Base-by-base conservation (phyloP, 257 asterid genomes). In the Nemophila menziesii region DNA sequence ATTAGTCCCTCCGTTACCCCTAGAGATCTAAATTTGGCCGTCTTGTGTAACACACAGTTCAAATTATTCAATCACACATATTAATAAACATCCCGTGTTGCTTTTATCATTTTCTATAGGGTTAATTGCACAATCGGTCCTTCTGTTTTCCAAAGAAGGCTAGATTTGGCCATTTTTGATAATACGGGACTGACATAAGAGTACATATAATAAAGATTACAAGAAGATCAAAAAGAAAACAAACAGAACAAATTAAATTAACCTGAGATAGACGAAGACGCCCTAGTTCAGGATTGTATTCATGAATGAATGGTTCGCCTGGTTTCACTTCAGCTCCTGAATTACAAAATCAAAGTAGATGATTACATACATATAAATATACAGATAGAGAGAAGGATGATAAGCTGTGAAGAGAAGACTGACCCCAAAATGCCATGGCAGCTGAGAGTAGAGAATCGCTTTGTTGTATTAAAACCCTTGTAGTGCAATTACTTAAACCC, bases 181-280 rank as follows among this genome's bases (percentile, higher is more conserved):
- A n/a, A n/a, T n/a, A n/a, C n/a, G n/a, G n/a, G n/a, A 7, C 36
- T n/a, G 3, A 20, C 14, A 12, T 36, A 11, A 36, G 13, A 36
- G 16, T 11, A 11, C 40, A 5, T 17, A 11, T 1, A 36, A 36
- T 16, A 18, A 34, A 14, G 12, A 33, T 16, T 13, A 15, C 5
- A 3, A 55, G 34, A 22, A 10, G 10, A 17, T 13, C 12, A 49
- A 24, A 20, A 33, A 1, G 15, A 24, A 6, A 55, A 39, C 6
- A 8, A 3, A 33, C 33, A 37, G 20, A 18, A 18, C n/a, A 49
- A 26, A 3, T 5, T 6, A 37, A 12, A 37, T 37, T 11, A 56
- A 87, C 98, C 95, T 78, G 96, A 43, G 98, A 84, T 23, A 89
- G 8, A 52, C 65, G 98, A 49, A 89, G 98, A 56, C 92, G 72